Conservation (phyloP, 1,284 basidiomycete species). For the Heterobasidion occidentale region DNA sequence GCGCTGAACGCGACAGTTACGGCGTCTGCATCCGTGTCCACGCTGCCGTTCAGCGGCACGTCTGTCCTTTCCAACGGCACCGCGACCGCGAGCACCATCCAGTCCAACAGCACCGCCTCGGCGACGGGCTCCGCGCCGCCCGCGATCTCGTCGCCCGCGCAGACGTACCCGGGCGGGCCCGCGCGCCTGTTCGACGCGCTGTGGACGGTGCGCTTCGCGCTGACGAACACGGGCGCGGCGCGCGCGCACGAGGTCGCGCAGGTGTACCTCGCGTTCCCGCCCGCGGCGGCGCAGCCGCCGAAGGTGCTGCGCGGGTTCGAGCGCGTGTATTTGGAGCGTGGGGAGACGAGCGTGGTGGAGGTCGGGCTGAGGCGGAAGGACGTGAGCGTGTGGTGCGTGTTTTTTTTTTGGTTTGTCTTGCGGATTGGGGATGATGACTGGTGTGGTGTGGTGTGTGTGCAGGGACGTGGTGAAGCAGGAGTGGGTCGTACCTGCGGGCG, state of each 20-base stretch:
- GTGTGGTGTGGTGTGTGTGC: no score
- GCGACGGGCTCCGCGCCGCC: neutral
- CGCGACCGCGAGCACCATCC: neutral
- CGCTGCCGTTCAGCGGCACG: neutral
- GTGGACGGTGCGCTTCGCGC: slow-evolving; percentile 17
- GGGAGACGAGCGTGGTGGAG: neutral
- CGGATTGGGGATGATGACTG: neutral
- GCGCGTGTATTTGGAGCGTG: neutral
- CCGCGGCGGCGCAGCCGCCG: neutral
- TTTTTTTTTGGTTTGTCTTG: neutral
- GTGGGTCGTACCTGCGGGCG: neutral
- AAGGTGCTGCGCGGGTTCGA: slow-evolving; percentile 1
- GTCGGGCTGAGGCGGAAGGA: slow-evolving; percentile 1
- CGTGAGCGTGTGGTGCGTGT: neutral
- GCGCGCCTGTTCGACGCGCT: slow-evolving; percentile 8
- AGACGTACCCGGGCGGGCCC: slow-evolving; percentile 17
- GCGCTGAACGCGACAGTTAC: neutral
- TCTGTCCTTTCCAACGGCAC: neutral
- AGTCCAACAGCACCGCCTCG: neutral
- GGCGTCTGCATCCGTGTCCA: neutral
- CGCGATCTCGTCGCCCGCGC: slow-evolving; percentile 12
- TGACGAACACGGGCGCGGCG: slow-evolving; percentile 22
- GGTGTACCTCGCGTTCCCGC: neutral
- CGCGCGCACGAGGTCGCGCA: slow-evolving; percentile 18
- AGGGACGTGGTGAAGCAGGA: slow-evolving; percentile 1